Conservation (phyloP, 31 red algal genomes). For the Porphyra umbilicalis region DNA sequence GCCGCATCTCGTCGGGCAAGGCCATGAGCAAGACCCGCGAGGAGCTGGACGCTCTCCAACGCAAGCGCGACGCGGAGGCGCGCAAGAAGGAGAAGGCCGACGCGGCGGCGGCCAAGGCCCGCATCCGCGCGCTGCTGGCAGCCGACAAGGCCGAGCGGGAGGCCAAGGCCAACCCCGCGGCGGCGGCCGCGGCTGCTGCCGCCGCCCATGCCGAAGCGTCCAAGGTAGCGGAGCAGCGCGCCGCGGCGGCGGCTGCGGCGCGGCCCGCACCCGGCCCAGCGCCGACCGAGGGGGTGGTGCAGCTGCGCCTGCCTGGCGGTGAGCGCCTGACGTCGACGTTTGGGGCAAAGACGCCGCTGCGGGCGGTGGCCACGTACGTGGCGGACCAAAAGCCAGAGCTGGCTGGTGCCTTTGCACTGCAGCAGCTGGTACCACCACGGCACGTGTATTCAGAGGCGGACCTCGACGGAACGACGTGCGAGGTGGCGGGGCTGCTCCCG, state of each 20-base stretch:
- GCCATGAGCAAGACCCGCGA: constrained; percentile 43
- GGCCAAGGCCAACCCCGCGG: constrained; percentile 21
- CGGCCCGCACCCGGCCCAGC: neutral
- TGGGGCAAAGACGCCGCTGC: constrained; percentile 30
- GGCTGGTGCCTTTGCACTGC: constrained; percentile 5
- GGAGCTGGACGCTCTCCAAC: constrained; percentile 50
- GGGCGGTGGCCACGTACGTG: constrained; percentile 51
- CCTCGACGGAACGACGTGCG: constrained; percentile 22
- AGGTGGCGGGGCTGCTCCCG: constrained; percentile 44
- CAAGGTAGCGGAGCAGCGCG: neutral
- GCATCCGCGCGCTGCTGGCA: constrained; percentile 64
- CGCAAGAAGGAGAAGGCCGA: constrained; percentile 56
- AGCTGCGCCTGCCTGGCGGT: constrained; percentile 88
- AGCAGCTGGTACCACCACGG: constrained; percentile 63
- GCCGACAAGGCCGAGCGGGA: constrained; percentile 53
- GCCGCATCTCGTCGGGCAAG: constrained; percentile 58
- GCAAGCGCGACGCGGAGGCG: constrained; percentile 51
- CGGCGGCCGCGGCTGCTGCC: constrained; percentile 5
- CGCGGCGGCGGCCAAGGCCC: constrained; percentile 36
- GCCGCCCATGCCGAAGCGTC: constrained; percentile 6
- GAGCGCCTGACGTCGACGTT: constrained; percentile 56
- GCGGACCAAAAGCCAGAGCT: constrained; percentile 41
- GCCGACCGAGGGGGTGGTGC: constrained; percentile 42
- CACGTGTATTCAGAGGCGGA: constrained; percentile 46
- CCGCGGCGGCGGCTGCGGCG: constrained; percentile 2